Evolutionary conservation across 2,329 filamentous ascomycete species (phyloP).

Genomic region (Scolecobasidium constrictum): DNA sequence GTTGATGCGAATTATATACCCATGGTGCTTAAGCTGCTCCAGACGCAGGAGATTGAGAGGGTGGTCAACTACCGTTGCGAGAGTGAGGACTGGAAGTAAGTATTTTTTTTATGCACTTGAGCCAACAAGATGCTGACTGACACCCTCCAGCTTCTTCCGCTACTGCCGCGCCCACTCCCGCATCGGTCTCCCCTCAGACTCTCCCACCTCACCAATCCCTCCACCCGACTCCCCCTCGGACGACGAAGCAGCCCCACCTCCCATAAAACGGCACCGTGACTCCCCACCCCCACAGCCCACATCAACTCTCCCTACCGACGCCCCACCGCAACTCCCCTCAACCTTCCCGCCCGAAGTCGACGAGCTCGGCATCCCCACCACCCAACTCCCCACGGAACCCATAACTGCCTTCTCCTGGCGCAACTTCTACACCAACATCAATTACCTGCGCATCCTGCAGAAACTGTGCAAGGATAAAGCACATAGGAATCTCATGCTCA

Average conservation of each 20-base stretch:
- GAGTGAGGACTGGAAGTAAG: constrained; percentile 67
- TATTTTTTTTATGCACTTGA: neutral
- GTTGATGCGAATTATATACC: constrained; percentile 94
- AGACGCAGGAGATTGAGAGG: constrained; percentile 86
- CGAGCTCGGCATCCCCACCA: constrained; percentile 73
- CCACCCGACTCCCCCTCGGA: constrained; percentile 21
- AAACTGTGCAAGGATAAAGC: constrained; percentile 95
- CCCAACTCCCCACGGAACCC: constrained; percentile 58
- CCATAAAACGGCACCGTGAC: constrained; percentile 48
- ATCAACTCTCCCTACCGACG: constrained; percentile 15
- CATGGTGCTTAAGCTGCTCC: constrained; percentile 83
- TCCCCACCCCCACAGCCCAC: constrained; percentile 17
- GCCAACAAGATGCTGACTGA: constrained; percentile 12
- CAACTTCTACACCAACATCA: constrained; percentile 92
- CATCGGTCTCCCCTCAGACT: constrained; percentile 30
- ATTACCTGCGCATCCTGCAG: constrained; percentile 90
- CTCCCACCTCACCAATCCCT: constrained; percentile 20
- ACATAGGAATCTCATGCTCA: constrained; percentile 84
- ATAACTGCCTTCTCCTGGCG: constrained; percentile 87
- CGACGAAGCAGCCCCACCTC: constrained; percentile 63
- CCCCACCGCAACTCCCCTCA: constrained; percentile 27
- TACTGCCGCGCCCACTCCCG: constrained; percentile 71
- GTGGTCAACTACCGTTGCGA: constrained; percentile 80
- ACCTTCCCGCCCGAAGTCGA: constrained; percentile 52
- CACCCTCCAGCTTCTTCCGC: constrained; percentile 62